Base-by-base conservation (phyloP, 352 stramenopile genomes). In the Globisporangium apiculatum region DNA sequence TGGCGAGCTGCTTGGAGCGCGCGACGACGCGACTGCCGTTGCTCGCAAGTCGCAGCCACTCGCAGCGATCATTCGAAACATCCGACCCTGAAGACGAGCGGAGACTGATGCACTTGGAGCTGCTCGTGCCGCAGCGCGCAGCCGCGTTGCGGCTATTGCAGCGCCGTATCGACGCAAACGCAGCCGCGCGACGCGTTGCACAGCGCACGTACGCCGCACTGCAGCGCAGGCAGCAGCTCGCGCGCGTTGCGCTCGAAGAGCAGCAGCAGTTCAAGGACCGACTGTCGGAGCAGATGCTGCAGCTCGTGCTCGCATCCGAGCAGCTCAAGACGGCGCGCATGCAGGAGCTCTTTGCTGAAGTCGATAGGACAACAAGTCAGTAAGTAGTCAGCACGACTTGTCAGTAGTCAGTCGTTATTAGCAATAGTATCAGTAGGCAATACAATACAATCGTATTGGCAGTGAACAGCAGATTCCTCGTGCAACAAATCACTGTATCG, bases 251-350 rank as follows among this genome's bases (percentile, higher is more conserved):
- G 62, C 56, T 90, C 7, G 84, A 94, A 35, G 84, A 94, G 61
- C 48, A 70, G 3, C 76, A 86, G 50, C 53, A 81, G 51, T 91
- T 90, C 62, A 91, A 94, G 48, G 75, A 87, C 65, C 65, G 79
- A 48, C 64, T 94, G 5, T 71, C 77, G 0, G 79, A 94, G 51
- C 84, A 94, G 54, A 83, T 91, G 71, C 64, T 89, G 54, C 72
- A 89, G 48, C 75, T 94, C 51, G 75, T 94, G 61, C 43, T 84
- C 43, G 65, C 62, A 0, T 84, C 71, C 36, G 78, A 94, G 58
- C 72, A 72, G 31, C 65, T 83, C 18, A 94, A 91, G 68, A 90
- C 84, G 49, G 64, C 67, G 37, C 75, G 69, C 45, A 90, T 94
- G 83, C 76, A 87, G 49, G 57, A 87, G 58, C 74, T 93, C 37